Evolutionary conservation across 805 yeast species (phyloP), one percentile per base, ranked within the genome.

Genomic region (Wickerhamomyces queroliae): DNA sequence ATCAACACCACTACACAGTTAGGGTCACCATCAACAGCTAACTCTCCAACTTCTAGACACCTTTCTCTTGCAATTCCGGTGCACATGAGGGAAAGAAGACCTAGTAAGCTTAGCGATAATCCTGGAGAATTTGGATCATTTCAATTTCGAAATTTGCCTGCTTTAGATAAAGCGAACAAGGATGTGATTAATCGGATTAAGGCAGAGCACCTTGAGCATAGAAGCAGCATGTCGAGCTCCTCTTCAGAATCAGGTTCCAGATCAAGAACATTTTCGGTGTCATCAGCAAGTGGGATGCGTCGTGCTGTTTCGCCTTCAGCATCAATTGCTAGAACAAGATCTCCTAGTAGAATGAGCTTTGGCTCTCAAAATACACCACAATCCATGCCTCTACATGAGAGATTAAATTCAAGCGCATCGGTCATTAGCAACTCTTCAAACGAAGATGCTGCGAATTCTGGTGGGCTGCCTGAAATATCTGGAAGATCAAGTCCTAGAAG

Each of bases 151-250:
- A 93, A 93, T 57, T 64, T 93, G 45, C 81, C 91, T 5, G 93
- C 93, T 6, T 70, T 95, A 40, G 98, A 93, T 50, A 85, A 84
- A 52, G 97, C 96, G 8, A 93, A 93, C 56, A 88, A 87, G 55
- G 97, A 90, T 62, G 90, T 85, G 12, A 88, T 93, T 46, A 85
- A 86, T 53, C 68, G 96, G 46, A 72, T 93, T 55, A 85, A 89
- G 53, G 81, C 72, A 23, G 98, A 91, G 57, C 95, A 87, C 58
- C 48, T 81, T 47, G 59, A 59, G 29, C 68, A 63, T 40, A 59
- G 66, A 41, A 55, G 61, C n/a, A 65, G 69, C 16, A 48, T 58
- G 16, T 58, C 63, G 3, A 60, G 64, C 21, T 59, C 67, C 7
- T 63, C 70, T 0, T 63, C 72, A 5, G 60, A 56, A 4, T 54